phyloP scores from a whole-genome alignment of 495 filamentous ascomycete genomes.

The Halenospora varia region DNA sequence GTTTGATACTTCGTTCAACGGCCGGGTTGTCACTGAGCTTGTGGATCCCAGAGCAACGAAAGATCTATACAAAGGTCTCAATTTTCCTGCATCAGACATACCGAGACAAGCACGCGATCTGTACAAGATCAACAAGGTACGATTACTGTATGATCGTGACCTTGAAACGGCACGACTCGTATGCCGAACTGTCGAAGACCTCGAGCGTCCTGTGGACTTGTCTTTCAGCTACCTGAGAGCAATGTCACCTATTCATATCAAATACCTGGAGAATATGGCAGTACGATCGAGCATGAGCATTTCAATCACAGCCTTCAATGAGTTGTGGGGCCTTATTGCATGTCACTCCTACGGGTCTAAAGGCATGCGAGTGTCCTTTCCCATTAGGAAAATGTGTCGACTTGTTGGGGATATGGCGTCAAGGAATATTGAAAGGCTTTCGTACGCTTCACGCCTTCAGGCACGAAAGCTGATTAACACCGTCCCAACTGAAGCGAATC shows the following conservation, averaged over 20 bases:
- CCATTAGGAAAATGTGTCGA: constrained; percentile 92
- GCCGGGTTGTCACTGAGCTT: constrained; percentile 81
- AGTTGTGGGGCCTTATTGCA: constrained; percentile 87
- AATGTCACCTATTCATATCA: constrained; percentile 87
- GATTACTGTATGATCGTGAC: constrained; percentile 73
- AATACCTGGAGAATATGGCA: constrained; percentile 87
- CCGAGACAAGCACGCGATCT: constrained; percentile 80
- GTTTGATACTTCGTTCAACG: constrained; percentile 81
- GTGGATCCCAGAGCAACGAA: constrained; percentile 76
- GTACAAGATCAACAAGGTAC: constrained; percentile 77
- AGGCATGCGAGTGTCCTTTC: constrained; percentile 88
- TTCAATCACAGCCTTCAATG: constrained; percentile 78
- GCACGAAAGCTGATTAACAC: constrained; percentile 77
- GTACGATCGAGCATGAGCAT: constrained; percentile 93
- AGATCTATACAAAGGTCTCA: constrained; percentile 83
- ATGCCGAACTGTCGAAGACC: constrained; percentile 71
- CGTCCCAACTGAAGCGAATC: constrained; percentile 75
- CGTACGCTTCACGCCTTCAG: constrained; percentile 79
- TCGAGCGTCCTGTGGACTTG: constrained; percentile 77
- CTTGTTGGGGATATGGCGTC: constrained; percentile 84
- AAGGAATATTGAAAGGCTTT: constrained; percentile 83
- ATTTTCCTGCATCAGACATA: constrained; percentile 91
- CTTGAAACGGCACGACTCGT: constrained; percentile 76
- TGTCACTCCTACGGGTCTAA: constrained; percentile 77
- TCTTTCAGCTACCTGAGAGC: constrained; percentile 83